phyloP scores from a whole-genome alignment of 108 stramenopile species.

The Epipyxis sp. region DNA sequence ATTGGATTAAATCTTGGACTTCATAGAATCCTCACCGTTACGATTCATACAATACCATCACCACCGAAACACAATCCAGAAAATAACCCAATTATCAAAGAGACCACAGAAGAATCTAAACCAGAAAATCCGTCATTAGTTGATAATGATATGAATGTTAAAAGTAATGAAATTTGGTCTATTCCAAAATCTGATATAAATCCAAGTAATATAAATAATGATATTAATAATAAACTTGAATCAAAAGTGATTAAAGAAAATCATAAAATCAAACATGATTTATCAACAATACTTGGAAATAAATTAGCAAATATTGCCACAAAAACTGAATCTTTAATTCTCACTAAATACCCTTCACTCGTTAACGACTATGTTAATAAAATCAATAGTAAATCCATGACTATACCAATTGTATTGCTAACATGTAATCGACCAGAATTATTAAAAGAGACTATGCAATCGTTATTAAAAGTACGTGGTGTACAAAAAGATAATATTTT shows the following conservation, averaged over 20 bases:
- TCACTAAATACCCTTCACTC: background rate
- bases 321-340: background rate
- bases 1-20: constrained; percentile 32
- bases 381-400: background rate
- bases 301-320: background rate
- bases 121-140: background rate
- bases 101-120: background rate
- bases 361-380: background rate
- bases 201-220: too few species aligned
- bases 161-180: too few species aligned
- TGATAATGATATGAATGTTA: too few species aligned
- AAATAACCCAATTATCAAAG: too few species aligned
- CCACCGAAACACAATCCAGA: too few species aligned
- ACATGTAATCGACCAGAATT: constrained; percentile 41
- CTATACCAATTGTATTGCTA: constrained; percentile 49
- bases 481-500: constrained; percentile 31
- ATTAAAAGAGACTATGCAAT: constrained; percentile 41
- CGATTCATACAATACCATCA: background rate
- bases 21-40: constrained; percentile 2
- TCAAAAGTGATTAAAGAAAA: too few species aligned
- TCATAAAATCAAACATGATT: background rate
- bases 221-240: too few species aligned
- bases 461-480: constrained; percentile 36
- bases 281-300: too few species aligned
- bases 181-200: too few species aligned